Evolutionary conservation across 768 basidiomycete genomes (phyloP).

Genomic region (Suillus alpinus): DNA sequence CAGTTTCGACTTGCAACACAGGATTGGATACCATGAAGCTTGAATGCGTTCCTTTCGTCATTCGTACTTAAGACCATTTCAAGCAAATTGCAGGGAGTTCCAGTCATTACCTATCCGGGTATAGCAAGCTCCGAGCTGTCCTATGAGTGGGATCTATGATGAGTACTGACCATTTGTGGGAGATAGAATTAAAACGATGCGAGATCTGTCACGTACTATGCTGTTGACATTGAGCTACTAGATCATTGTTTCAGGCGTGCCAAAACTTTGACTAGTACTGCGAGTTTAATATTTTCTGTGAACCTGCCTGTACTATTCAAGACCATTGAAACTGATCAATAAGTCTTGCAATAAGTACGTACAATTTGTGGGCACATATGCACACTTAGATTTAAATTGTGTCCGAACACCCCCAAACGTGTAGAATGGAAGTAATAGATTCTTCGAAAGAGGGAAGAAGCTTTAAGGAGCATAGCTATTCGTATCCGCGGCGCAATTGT

Average conservation of each 20-base stretch:
- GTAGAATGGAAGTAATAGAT: neutral
- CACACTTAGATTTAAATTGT: neutral
- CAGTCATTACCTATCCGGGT: neutral
- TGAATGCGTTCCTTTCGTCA: neutral
- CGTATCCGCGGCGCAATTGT: conserved; percentile 53
- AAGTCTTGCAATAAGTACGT: neutral
- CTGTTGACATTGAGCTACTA: neutral
- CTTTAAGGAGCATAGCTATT: conserved; percentile 31
- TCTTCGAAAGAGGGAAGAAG: conserved; percentile 49
- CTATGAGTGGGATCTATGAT: neutral
- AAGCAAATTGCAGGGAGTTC: neutral
- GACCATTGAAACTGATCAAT: neutral
- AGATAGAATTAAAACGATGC: neutral
- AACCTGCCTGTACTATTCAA: neutral
- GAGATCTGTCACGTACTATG: neutral
- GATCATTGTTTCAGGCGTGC: neutral
- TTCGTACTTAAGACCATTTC: neutral
- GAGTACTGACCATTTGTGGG: neutral
- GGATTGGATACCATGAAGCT: neutral
- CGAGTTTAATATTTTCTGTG: neutral
- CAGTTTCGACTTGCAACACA: neutral
- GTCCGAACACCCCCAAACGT: neutral
- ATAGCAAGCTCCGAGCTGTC: neutral
- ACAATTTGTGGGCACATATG: neutral
- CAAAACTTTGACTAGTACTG: too few relatives aligned